Percentiles rank a stretch among this genome's conserved stretches.
Conservation (phyloP, 148 eudicot genomes). For the Tetragonia tetragonoides region DNA sequence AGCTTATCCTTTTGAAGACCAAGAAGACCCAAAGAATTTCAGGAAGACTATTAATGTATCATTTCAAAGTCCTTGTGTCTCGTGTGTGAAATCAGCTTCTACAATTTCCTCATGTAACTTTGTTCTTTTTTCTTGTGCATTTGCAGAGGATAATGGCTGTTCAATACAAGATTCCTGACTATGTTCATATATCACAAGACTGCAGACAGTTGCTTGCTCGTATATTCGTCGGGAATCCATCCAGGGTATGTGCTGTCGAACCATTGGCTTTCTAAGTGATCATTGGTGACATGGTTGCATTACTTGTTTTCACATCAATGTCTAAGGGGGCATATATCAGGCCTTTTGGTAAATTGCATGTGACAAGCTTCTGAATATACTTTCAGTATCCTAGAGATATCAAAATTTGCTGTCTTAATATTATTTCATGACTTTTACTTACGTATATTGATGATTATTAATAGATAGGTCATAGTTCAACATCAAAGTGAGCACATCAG, state of each 20-base stretch:
- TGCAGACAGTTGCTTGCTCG: slow-evolving; percentile 82
- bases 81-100: background rate
- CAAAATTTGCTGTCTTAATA: no score
- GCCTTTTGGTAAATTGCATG: background rate
- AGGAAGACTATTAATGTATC: slow-evolving; percentile 81
- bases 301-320: background rate
- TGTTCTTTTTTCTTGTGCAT: slow-evolving; percentile 10
- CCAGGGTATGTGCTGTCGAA: slow-evolving; percentile 50
- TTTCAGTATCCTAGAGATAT: background rate
- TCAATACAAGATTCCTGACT: slow-evolving; percentile 88
- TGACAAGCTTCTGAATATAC: background rate
- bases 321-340: background rate
- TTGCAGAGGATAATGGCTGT: slow-evolving; percentile 81
- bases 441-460: no score
- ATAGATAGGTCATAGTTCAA: no score
- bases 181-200: slow-evolving; percentile 86
- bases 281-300: background rate
- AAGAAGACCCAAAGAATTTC: slow-evolving; percentile 78
- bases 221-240: slow-evolving; percentile 71
- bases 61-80: slow-evolving; percentile 7
- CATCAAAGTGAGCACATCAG: no score
- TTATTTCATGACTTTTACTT: no score
- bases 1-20: slow-evolving; percentile 91
- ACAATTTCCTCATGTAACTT: background rate
- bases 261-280: background rate